Evolutionary conservation across 768 basidiomycete species (phyloP), one percentile per base, ranked within the genome.

Genomic region (Phlegmacium glaucopus): DNA sequence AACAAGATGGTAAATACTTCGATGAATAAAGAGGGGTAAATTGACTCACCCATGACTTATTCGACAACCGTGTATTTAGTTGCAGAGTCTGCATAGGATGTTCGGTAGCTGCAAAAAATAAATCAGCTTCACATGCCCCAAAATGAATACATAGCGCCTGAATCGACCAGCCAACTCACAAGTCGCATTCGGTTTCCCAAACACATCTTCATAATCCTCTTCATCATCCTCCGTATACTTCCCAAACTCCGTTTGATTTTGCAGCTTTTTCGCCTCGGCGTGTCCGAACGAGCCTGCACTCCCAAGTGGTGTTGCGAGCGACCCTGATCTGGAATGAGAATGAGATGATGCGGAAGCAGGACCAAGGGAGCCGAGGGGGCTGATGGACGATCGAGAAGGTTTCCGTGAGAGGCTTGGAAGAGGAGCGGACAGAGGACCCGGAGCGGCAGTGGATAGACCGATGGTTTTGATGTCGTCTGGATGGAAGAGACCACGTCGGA

Each of bases 151-250:
- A 38, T 9, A 35, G 13, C 9, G 28, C n/a, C 9, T 34, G 27
- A 30, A 39, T 22, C 38, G 32, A 17, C 44, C 48, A 26, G 30
- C 40, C 10, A 43, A 71, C 86, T 65, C 51, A 88, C 89, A 71
- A 9, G 77, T 73, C 18, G 80, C 79, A 51, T 78, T 86, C 15
- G 73, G 75, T 64, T 89, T 90, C 49, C 81, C 92, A 65, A 98
- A 95, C 9, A 97, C 84, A 63, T 96, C 95, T 39, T 95, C 92
- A 58, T 96, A 98, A 61, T 97, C 92, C 59, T 97, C 89, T 22
- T 96, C 90, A 40, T 78, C 79, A 8, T 82, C 83, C 66, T 95
- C 93, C 6, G 89, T 72, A 64, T 95, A 96, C 62, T 92, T 93
- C 16, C 78, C 79, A 52, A 95, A 85, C 62, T 86, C 89, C 47